Evolutionary conservation across 768 basidiomycete genomes (phyloP), one percentile per base, ranked within the genome.

Genomic region (Leccinum truebloodii): DNA sequence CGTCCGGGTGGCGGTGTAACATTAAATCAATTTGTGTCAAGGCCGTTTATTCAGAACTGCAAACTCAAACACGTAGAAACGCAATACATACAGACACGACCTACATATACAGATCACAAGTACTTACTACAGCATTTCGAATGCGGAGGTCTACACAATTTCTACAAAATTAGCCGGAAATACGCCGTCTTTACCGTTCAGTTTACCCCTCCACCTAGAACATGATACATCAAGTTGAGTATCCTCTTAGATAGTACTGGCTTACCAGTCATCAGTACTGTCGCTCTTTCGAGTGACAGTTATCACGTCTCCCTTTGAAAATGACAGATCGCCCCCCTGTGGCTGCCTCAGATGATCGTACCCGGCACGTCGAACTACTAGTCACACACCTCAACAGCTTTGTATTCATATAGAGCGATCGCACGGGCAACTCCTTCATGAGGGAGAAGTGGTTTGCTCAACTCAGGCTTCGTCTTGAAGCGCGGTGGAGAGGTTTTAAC

Each of bases 81-180:
- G n/a, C 13, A 37, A 59, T 35, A 59, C 39, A 59, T 48, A 50
- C 4, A 46, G 7, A 59, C 50, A 60, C 56, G 63, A 14, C 16
- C 18, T 8, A 18, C 18, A n/a, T 26, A 52, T 52, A 24, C 24
- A 60, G 24, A 55, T 46, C 52, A 60, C 16, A 35, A 35, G 13
- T 1, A 35, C 48, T 52, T 13, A 39, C 48, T 52, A 55, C 53
- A 54, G 13, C 14, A 55, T 32, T 10, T 9, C 3, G 46, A 20
- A 44, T 20, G 35, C 26, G 14, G 22, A 58, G 13, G 12, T 16
- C 61, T 69, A 81, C 28, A 80, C 74, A 59, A 91, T 73, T 69
- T 91, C 88, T n/a, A 92, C 88, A 66, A 90, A 91, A 71, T 92
- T 92, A 16, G 91, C 91, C 35, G 91, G 91, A 72, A 94, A 93